A percentile compares a stretch with the other conserved stretches of the same genome.
phyloP scores from a whole-genome alignment of 2,329 filamentous ascomycete species.

The Seiridium unicorne region DNA sequence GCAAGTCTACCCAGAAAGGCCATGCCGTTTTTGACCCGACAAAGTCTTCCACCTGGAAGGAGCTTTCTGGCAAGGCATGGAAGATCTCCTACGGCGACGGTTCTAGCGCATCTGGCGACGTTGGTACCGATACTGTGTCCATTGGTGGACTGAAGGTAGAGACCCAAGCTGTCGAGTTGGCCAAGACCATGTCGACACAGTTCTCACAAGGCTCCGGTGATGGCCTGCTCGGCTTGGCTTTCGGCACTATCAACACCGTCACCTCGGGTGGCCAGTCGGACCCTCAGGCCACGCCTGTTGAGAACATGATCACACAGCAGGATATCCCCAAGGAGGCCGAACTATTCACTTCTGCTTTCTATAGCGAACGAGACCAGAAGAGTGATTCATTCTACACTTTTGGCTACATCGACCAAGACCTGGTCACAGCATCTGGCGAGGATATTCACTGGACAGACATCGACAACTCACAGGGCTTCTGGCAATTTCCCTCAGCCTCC shows the following conservation, averaged over 20 bases:
- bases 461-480: constrained; percentile 66
- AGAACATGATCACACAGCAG: constrained; percentile 62
- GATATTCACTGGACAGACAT: constrained; percentile 60
- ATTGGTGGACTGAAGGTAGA: constrained; percentile 62
- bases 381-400: constrained; percentile 68
- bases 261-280: constrained; percentile 35
- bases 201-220: constrained; percentile 58
- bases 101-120: constrained; percentile 63
- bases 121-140: constrained; percentile 61
- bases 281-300: constrained; percentile 60
- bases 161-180: constrained; percentile 64
- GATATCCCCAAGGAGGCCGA: constrained; percentile 46
- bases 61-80: constrained; percentile 51
- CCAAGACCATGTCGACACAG: constrained; percentile 54
- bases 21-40: constrained; percentile 59
- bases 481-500: constrained; percentile 60
- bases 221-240: constrained; percentile 67
- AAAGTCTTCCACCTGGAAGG: constrained; percentile 61
- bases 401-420: constrained; percentile 66
- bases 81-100: constrained; percentile 67
- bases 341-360: constrained; percentile 65
- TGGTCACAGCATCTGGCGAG: constrained; percentile 50
- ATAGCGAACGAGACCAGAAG: constrained; percentile 50
- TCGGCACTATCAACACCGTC: constrained; percentile 63
- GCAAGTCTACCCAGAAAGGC: constrained; percentile 31